These are phyloP conservation scores for Coleophoma cylindrospora DNA, from an alignment of 2,329 filamentous ascomycete genomes.

Conservation along the genomic window DNA sequence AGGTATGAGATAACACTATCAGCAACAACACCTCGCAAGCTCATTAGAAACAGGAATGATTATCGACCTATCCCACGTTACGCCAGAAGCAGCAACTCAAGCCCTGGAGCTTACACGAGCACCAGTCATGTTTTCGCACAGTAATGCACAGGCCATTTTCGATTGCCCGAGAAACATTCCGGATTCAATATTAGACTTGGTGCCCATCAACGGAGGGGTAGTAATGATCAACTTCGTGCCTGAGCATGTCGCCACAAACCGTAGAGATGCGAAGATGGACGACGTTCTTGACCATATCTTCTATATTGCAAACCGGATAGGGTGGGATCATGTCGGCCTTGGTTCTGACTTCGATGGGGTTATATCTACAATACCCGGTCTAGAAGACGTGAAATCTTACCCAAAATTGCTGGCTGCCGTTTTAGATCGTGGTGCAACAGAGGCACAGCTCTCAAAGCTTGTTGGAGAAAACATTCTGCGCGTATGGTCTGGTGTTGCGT, in stretches of 20 bases:
- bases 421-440: slow-evolving; percentile 32
- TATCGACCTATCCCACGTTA: slow-evolving; percentile 61
- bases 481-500: slow-evolving; percentile 24
- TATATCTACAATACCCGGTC: slow-evolving; percentile 42
- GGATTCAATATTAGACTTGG: slow-evolving; percentile 54
- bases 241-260: slow-evolving; percentile 24
- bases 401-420: slow-evolving; percentile 28
- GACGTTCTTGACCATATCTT: slow-evolving; percentile 59
- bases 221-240: slow-evolving; percentile 43
- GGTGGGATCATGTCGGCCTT: slow-evolving; percentile 60
- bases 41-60: slow-evolving; percentile 40
- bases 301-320: slow-evolving; percentile 56
- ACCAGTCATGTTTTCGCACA: slow-evolving; percentile 63
- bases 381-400: slow-evolving; percentile 44
- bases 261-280: slow-evolving; percentile 47
- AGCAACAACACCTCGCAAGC: slow-evolving; percentile 60
- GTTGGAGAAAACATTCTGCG: slow-evolving; percentile 32
- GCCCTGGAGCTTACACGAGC: slow-evolving; percentile 45
- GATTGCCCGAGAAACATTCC: slow-evolving; percentile 63
- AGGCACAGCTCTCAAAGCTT: slow-evolving; percentile 31
- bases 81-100: slow-evolving; percentile 56
- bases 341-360: slow-evolving; percentile 62
- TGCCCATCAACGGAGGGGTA: slow-evolving; percentile 49
- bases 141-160: slow-evolving; percentile 52
- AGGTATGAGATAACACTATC: slow-evolving; percentile 2